Evolutionary conservation across 441 rosid genomes (phyloP).

Genomic region (Manihot esculenta): DNA sequence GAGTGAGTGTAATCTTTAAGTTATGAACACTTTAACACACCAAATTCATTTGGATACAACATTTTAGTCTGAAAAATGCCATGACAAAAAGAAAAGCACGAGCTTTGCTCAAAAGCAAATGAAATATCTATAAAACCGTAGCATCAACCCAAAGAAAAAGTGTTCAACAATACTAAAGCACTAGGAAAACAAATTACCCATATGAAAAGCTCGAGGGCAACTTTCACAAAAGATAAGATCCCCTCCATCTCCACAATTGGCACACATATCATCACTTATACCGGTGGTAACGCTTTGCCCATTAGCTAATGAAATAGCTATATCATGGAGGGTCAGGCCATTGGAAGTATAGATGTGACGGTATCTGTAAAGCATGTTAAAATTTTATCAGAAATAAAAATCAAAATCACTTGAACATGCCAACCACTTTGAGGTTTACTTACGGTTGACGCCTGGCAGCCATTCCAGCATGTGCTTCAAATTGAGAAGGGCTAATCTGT

Average conservation of each 20-base stretch:
- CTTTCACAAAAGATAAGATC: slow-evolving; percentile 63
- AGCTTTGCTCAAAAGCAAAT: background rate
- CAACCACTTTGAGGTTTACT: slow-evolving; percentile 34
- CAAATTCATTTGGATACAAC: background rate
- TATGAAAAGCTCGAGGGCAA: slow-evolving; percentile 90
- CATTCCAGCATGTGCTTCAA: slow-evolving; percentile 99
- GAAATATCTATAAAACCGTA: background rate
- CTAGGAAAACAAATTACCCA: slow-evolving; percentile 39
- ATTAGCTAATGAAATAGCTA: slow-evolving; percentile 75
- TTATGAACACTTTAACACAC: background rate
- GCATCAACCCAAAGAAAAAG: background rate
- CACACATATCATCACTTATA: slow-evolving; percentile 83
- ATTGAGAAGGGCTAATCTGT: slow-evolving; percentile 98
- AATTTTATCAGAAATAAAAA: slow-evolving; percentile 17
- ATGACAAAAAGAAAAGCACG: background rate
- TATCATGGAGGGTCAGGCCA: slow-evolving; percentile 87
- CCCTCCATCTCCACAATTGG: slow-evolving; percentile 85
- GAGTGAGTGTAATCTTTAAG: background rate
- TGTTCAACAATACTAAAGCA: slow-evolving; percentile 3
- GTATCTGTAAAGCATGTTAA: slow-evolving; percentile 49
- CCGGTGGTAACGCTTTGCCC: slow-evolving; percentile 69
- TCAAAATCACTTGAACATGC: background rate
- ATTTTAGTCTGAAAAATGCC: background rate
- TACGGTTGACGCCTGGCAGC: slow-evolving; percentile 98
- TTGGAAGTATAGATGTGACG: slow-evolving; percentile 86